A percentile compares a stretch with the other conserved stretches of the same genome.
These are phyloP conservation scores for Achlya hypogyna DNA, from an alignment of 352 stramenopile species.

Conservation along the genomic window DNA sequence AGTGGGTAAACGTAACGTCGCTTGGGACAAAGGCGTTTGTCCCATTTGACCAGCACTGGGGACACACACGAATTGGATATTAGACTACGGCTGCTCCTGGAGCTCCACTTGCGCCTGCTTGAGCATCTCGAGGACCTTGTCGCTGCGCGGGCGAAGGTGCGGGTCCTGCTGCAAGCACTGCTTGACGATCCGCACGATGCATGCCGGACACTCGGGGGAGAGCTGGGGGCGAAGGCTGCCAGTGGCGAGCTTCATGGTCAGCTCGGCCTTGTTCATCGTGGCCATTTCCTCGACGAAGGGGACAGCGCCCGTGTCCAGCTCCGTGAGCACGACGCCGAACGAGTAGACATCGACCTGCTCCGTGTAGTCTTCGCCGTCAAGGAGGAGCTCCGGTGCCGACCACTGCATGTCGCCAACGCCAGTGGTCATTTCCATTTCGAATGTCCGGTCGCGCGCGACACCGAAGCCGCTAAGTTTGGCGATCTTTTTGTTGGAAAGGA, in stretches of 20 bases:
- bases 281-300: slow-evolving; percentile 10
- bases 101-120: background rate
- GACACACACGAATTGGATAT: too few species aligned
- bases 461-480: slow-evolving; percentile 62
- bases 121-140: slow-evolving; percentile 1
- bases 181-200: slow-evolving; percentile 9
- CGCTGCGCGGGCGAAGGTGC: slow-evolving; percentile 3
- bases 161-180: slow-evolving; percentile 5
- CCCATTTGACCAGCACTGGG: too few species aligned
- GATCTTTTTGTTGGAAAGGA: slow-evolving; percentile 31
- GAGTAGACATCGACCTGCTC: slow-evolving; percentile 18
- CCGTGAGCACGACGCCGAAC: slow-evolving; percentile 14
- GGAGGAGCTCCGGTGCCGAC: slow-evolving; percentile 49
- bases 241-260: slow-evolving; percentile 3
- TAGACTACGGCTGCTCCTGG: background rate
- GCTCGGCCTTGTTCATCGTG: background rate
- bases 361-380: slow-evolving; percentile 25
- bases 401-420: slow-evolving; percentile 40
- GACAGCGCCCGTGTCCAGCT: slow-evolving; percentile 2
- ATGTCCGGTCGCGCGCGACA: slow-evolving; percentile 30
- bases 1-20: too few species aligned
- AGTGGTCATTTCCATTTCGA: slow-evolving; percentile 40
- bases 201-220: background rate
- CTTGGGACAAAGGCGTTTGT: too few species aligned
- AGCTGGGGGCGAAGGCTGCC: slow-evolving; percentile 3